Evolutionary conservation across 2,329 filamentous ascomycete species (phyloP), one percentile per base, ranked within the genome.

Genomic region (Tympanopsis confertula): DNA sequence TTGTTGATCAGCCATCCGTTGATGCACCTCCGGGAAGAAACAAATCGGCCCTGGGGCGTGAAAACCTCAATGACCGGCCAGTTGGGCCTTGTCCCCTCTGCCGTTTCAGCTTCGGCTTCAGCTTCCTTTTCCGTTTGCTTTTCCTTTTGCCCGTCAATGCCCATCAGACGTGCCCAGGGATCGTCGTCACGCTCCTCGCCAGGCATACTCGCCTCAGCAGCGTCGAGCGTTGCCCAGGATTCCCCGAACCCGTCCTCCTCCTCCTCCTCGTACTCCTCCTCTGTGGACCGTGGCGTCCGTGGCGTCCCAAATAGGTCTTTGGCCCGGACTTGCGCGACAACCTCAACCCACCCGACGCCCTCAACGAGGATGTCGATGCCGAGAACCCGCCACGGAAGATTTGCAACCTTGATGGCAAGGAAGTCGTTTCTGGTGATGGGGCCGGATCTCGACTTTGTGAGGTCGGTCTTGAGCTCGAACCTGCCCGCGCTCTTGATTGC

Each of bases 271-370:
- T 48, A 40, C 18, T 41, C 42, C 20, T 41, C 39, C 30, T 50
- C 38, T 30, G 46, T 35, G 38, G 42, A 22, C 42, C 33, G 19
- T 41, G 35, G 33, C 37, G 42, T 50, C 55, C 35, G 37, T 46
- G 37, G 35, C 41, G 13, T 42, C 42, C 49, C 44, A 36, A 59
- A 61, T 39, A 68, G 57, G 41, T 69, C 63, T 50, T 59, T 71
- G 13, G 68, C 73, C 37, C 89, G 75, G 7, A 93, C 75, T 59
- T 98, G 89, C 3, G 80, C 80, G 1, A 78, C 79, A 29, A 98
- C 58, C 58, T 98, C 91, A 2, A 98, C 71, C 84, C 93, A 98
- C 5, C 91, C 91, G 19, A 87, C 81, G 2, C 91, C 87, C 55
- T 96, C 89, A 36, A 98, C 78, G 13, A 98, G 63, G 18, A 98